Base-by-base conservation (phyloP, 2,329 filamentous ascomycete species). In the Fusarium nematophilum region DNA sequence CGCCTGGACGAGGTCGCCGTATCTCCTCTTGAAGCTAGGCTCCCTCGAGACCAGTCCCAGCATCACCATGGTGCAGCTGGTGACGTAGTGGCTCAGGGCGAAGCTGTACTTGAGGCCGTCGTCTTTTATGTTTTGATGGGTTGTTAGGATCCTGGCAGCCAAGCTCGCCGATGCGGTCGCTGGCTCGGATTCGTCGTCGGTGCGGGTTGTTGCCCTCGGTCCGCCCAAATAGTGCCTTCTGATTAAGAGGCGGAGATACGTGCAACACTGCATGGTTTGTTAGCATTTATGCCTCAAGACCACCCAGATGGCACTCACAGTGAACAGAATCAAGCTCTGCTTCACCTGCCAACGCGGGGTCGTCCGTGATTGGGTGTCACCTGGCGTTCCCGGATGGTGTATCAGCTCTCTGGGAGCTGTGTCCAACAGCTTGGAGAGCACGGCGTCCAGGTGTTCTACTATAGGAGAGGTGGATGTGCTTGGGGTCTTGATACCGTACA, bases 51-150 rank as follows among this genome's bases (percentile, higher is more conserved):
- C 47, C 13, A 64, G 15, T 2, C 58, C 60, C 8, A 64, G 26
- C 60, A 64, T 64, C 4, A 64, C 55, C 26, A 64, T 53, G n/a
- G 60, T 51, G 6, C 46, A 53, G 15, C 60, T 64, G n/a, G 60
- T 62, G 15, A 64, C 47, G 26, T 64, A 64, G 48, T 64, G 60
- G 2, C 51, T 64, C 1, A 64, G 49, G 8, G 60, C 54, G 6
- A 64, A 64, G 31, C 58, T 53, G 11, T 62, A 59, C 25, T 62
- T 64, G 29, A 64, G 39, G 2, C 34, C 40, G 5, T 55, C 44
- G 9, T 64, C 60, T 37, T 56, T 21, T 10, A 64, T 59, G 15
- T 27, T 56, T 10, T 64, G 49, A 13, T 64, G 60, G 2, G 54
- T 44, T 1, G 23, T 45, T 14, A 64, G 55, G 15, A 64, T 57